Evolutionary conservation across 768 basidiomycete species (phyloP).

Genomic region (Clavulina sp.): DNA sequence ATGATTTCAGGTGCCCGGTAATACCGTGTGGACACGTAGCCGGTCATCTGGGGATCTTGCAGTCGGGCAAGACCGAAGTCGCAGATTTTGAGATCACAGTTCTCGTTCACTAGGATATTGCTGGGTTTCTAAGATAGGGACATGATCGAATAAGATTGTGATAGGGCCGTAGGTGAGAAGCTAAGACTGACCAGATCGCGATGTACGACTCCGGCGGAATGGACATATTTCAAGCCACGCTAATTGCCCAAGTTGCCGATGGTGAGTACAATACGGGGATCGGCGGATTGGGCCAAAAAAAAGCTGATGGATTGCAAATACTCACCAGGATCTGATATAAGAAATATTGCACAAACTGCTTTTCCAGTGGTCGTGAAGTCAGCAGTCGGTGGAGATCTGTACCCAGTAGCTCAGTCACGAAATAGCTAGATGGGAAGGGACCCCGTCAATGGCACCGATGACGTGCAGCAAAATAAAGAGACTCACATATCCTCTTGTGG

Average conservation of each 20-base stretch:
- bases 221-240: conserved; percentile 98
- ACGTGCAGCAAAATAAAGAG: background rate
- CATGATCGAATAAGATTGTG: background rate
- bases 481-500: conserved; percentile 94
- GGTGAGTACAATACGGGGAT: background rate
- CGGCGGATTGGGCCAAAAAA: background rate
- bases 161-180: conserved; percentile 1
- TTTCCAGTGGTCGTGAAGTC: conserved; percentile 91
- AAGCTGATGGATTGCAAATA: conserved; percentile 7
- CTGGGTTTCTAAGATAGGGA: conserved; percentile 93
- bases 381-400: conserved; percentile 95
- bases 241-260: conserved; percentile 16
- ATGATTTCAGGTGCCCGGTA: conserved; percentile 99
- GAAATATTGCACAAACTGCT: conserved; percentile 99
- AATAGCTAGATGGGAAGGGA: conserved; percentile 45
- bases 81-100: conserved; percentile 99
- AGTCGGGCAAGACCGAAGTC: conserved; percentile 98
- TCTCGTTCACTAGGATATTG: conserved; percentile 99
- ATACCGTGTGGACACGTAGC: conserved; percentile 97
- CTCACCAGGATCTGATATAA: conserved; percentile 92
- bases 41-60: conserved; percentile 99
- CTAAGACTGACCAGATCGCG: conserved; percentile 62
- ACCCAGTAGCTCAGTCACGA: conserved; percentile 94
- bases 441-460: conserved; percentile 1
- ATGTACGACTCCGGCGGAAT: conserved; percentile 97